These are phyloP conservation scores for Abrus pulchellus DNA, from an alignment of 306 rosid species.

Conservation along the genomic window DNA sequence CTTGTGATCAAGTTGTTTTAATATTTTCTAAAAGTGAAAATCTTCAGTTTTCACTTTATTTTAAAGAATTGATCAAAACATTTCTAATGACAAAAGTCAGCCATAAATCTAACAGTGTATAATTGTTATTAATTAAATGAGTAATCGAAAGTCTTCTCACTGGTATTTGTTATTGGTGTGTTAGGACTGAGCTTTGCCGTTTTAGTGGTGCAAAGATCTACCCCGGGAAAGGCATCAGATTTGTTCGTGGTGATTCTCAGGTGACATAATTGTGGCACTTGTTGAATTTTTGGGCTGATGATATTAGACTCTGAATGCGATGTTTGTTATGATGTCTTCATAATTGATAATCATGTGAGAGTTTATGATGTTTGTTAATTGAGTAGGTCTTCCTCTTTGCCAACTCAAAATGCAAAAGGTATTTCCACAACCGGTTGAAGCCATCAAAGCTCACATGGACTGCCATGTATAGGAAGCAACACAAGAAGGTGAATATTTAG, in stretches of 20 bases:
- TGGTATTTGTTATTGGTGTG: slow-evolving; percentile 31
- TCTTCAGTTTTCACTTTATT: no score
- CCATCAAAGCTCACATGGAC: slow-evolving; percentile 87
- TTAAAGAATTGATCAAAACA: background rate
- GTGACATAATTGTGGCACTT: slow-evolving; percentile 35
- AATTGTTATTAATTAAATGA: background rate
- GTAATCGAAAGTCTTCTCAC: background rate
- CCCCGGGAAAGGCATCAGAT: slow-evolving; percentile 84
- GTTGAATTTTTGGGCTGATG: background rate
- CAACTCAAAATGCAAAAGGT: slow-evolving; percentile 79
- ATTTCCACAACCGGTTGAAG: slow-evolving; percentile 80
- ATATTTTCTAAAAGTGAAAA: no score
- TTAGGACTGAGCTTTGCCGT: slow-evolving; percentile 88
- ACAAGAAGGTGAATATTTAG: slow-evolving; percentile 66
- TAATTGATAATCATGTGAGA: background rate
- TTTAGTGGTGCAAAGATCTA: slow-evolving; percentile 90
- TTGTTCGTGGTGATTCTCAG: slow-evolving; percentile 84
- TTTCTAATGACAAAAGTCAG: background rate
- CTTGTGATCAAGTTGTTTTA: background rate
- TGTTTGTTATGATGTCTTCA: background rate
- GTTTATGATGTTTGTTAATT: background rate
- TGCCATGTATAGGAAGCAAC: slow-evolving; percentile 82
- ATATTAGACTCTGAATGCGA: background rate
- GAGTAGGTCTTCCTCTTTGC: slow-evolving; percentile 73
- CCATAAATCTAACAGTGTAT: background rate